Evolutionary conservation across 306 rosid species (phyloP).

Genomic region (Datisca glomerata): DNA sequence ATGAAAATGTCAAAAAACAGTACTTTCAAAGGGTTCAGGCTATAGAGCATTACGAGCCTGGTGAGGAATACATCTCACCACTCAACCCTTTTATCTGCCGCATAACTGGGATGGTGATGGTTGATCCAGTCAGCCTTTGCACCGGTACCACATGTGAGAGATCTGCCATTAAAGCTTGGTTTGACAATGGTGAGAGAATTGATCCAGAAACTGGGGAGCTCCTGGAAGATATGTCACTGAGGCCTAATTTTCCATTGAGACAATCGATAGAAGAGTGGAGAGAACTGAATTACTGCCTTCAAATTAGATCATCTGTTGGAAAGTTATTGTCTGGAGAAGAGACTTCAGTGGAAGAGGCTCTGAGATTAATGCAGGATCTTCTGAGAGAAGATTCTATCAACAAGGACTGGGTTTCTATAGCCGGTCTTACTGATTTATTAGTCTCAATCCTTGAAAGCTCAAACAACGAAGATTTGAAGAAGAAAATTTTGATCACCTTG

Average conservation of each 20-base stretch:
- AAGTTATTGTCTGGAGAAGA: slow-evolving; percentile 25
- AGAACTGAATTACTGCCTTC: slow-evolving; percentile 61
- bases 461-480: slow-evolving; percentile 38
- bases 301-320: slow-evolving; percentile 40
- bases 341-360: slow-evolving; percentile 26
- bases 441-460: slow-evolving; percentile 39
- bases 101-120: slow-evolving; percentile 48
- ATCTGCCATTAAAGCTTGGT: slow-evolving; percentile 53
- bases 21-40: slow-evolving; percentile 47
- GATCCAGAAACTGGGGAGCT: slow-evolving; percentile 54
- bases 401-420: slow-evolving; percentile 77
- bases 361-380: slow-evolving; percentile 47
- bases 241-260: slow-evolving; percentile 57
- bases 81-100: slow-evolving; percentile 49
- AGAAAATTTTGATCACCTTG: slow-evolving; percentile 46
- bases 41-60: slow-evolving; percentile 41
- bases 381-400: slow-evolving; percentile 51
- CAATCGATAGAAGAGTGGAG: slow-evolving; percentile 83
- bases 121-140: slow-evolving; percentile 80
- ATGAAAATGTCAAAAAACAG: slow-evolving; percentile 59
- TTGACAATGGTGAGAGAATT: slow-evolving; percentile 28
- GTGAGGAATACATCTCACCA: slow-evolving; percentile 43
- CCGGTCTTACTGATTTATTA: slow-evolving; percentile 35
- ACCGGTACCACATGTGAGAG: slow-evolving; percentile 85
- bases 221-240: slow-evolving; percentile 43